Percentiles rank a stretch among this genome's conserved stretches.
These are phyloP conservation scores for Flaveria sonorensis DNA, from an alignment of 129 eudicot genomes.

Conservation along the genomic window DNA sequence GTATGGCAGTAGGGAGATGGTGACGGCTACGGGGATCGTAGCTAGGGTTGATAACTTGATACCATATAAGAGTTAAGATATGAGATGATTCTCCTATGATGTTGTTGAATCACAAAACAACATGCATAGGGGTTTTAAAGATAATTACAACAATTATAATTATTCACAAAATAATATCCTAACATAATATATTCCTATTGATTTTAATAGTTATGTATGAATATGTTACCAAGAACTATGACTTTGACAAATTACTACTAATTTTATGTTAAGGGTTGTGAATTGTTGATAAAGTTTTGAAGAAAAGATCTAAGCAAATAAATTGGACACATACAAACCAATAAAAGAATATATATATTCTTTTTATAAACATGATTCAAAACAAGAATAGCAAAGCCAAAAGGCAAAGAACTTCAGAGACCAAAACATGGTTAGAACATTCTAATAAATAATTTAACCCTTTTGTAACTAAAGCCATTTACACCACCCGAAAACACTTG, in stretches of 20 bases:
- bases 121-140: too few relatives aligned
- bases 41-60: too few relatives aligned
- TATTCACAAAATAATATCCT: too few relatives aligned
- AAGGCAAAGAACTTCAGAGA: slow-evolving; percentile 22
- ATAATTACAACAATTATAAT: too few relatives aligned
- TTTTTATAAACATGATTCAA: slow-evolving; percentile 34
- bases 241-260: neutral
- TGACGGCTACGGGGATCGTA: too few relatives aligned
- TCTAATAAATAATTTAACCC: slow-evolving; percentile 23
- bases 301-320: neutral
- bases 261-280: neutral
- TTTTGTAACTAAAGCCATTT: slow-evolving; percentile 35
- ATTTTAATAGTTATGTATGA: too few relatives aligned
- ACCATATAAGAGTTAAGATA: too few relatives aligned
- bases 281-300: neutral
- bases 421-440: slow-evolving; percentile 26
- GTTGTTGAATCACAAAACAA: too few relatives aligned
- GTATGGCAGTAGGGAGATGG: too few relatives aligned
- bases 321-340: neutral
- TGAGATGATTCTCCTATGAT: too few relatives aligned
- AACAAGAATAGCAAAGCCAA: slow-evolving; percentile 19
- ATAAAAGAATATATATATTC: slow-evolving; percentile 21
- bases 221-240: neutral
- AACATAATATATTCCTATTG: too few relatives aligned
- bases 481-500: slow-evolving; percentile 32